Conservation (phyloP, 768 basidiomycete genomes). For the Mycena olivaceomarginata region DNA sequence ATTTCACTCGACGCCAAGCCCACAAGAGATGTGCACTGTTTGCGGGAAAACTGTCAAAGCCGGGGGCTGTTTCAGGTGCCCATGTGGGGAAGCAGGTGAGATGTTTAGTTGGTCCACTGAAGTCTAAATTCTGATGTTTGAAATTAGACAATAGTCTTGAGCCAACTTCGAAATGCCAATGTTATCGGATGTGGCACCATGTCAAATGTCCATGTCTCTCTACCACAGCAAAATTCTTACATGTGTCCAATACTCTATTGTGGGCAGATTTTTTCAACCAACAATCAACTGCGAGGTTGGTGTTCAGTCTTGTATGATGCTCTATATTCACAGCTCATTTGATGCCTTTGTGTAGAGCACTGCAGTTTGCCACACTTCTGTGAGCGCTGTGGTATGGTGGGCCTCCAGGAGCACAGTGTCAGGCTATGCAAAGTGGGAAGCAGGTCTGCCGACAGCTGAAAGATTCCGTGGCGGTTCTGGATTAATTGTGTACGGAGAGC, state of each 20-base stretch:
- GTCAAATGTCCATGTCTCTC: not conserved
- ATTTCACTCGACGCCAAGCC: not conserved
- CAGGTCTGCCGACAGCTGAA: too few species aligned
- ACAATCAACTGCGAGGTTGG: not conserved
- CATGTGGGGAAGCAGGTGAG: not conserved
- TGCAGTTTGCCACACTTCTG: not conserved
- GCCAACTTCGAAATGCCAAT: not conserved
- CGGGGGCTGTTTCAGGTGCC: not conserved
- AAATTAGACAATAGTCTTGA: not conserved
- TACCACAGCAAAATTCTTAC: not conserved
- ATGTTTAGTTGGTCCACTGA: not conserved
- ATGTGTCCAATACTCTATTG: not conserved
- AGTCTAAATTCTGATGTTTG: not conserved
- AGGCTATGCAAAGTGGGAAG: not conserved
- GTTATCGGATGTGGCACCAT: not conserved
- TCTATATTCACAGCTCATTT: not conserved
- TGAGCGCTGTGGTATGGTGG: not conserved
- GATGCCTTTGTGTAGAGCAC: not conserved
- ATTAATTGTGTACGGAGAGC: too few species aligned
- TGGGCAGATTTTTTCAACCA: slow-evolving; percentile 2
- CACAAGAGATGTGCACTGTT: slow-evolving; percentile 5
- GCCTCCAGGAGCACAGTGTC: not conserved
- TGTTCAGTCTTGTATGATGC: not conserved
- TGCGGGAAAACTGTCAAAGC: not conserved
- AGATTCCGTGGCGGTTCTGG: too few species aligned